Evolutionary conservation across 2,329 filamentous ascomycete species (phyloP).

Genomic region (Venturia asperata): DNA sequence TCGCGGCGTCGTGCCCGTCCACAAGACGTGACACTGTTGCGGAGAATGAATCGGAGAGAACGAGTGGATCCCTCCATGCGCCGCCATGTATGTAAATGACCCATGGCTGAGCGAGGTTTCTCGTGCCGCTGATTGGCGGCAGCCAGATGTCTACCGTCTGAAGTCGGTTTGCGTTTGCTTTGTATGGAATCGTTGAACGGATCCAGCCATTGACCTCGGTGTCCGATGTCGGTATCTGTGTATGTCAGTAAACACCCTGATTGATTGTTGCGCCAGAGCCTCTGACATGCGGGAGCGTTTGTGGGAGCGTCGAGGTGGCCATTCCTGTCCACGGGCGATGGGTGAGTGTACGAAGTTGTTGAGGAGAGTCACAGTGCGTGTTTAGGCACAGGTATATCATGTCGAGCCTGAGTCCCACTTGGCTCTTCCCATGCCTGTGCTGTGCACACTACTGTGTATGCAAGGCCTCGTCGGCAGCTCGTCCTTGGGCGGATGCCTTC

Average conservation of each 20-base stretch:
- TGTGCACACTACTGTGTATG: neutral
- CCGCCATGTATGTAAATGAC: constrained; percentile 42
- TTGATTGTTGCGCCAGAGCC: neutral
- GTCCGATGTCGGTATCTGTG: neutral
- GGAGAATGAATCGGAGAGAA: neutral
- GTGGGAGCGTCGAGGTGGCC: neutral
- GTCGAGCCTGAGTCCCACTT: neutral
- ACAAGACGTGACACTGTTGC: neutral
- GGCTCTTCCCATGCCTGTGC: no score
- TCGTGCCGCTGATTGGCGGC: neutral
- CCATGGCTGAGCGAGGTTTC: constrained; percentile 22
- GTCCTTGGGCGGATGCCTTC: no score
- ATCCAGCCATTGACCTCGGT: constrained; percentile 6
- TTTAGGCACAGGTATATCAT: neutral
- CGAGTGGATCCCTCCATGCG: constrained; percentile 42
- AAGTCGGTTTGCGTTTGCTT: constrained; percentile 1
- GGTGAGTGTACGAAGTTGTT: no score
- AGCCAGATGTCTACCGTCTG: constrained; percentile 8
- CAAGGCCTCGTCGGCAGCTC: neutral
- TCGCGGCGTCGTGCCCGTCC: constrained; percentile 1
- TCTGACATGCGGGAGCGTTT: neutral
- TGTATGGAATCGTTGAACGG: neutral
- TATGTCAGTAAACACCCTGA: neutral
- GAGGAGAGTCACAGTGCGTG: neutral
- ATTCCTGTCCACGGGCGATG: neutral